A percentile compares a stretch with the other conserved stretches of the same genome.
These are phyloP conservation scores for Purpureocillium takamizusanense DNA, from an alignment of 2,329 filamentous ascomycete genomes.

Conservation along the genomic window DNA sequence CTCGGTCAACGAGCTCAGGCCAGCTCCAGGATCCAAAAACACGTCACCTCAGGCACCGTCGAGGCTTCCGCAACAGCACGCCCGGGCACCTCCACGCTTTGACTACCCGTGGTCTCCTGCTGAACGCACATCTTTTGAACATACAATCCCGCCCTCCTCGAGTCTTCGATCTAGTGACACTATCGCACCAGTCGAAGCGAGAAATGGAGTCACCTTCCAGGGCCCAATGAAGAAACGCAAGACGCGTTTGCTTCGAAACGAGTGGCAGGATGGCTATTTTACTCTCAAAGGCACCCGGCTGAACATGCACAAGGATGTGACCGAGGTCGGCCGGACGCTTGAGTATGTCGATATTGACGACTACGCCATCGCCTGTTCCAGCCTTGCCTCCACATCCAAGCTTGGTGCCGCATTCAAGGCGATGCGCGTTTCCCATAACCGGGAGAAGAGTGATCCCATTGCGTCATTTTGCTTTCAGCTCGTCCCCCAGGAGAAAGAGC, in stretches of 20 bases:
- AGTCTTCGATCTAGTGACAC: constrained; percentile 13
- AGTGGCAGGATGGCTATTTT: constrained; percentile 91
- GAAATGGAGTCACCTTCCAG: constrained; percentile 56
- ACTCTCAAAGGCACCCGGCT: constrained; percentile 69
- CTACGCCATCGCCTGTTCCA: constrained; percentile 80
- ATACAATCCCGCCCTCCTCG: constrained; percentile 28
- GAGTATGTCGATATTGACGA: constrained; percentile 83
- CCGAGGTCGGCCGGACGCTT: constrained; percentile 46
- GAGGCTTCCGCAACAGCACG: constrained; percentile 26
- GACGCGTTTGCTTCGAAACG: constrained; percentile 78
- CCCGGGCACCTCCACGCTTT: constrained; percentile 43
- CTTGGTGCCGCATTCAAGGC: constrained; percentile 81
- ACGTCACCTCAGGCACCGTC: constrained; percentile 25
- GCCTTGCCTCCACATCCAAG: constrained; percentile 66
- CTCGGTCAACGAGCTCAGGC: constrained; percentile 47
- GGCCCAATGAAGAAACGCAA: constrained; percentile 94
- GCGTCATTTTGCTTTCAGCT: constrained; percentile 79
- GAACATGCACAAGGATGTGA: constrained; percentile 63
- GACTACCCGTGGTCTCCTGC: constrained; percentile 48
- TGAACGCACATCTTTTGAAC: constrained; percentile 36
- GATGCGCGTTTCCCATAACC: constrained; percentile 51
- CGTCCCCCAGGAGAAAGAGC: constrained; percentile 56
- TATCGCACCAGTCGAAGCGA: constrained; percentile 21
- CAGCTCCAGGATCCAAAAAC: constrained; percentile 14
- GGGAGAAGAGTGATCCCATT: constrained; percentile 47